Percentiles rank a stretch among this genome's conserved stretches.
Conservation (phyloP, 176 grass and related monocot genomes). For the Aechmea fasciata region DNA sequence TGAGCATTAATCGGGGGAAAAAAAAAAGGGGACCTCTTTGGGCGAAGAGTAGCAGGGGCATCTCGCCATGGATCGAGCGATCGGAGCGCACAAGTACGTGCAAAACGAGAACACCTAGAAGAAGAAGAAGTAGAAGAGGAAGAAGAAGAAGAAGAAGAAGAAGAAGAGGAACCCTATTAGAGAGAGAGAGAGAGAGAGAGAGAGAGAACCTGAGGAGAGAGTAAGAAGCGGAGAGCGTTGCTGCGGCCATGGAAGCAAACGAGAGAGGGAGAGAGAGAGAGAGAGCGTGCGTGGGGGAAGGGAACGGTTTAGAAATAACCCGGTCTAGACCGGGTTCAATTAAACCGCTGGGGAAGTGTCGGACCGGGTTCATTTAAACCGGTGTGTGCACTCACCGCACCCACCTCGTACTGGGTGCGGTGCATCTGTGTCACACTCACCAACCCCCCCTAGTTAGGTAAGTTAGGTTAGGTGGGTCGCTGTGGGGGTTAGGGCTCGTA, state of each 20-base stretch:
- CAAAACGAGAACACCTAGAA: constrained; percentile 18
- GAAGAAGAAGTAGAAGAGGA: neutral
- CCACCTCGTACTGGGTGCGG: neutral
- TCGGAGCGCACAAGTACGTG: constrained; percentile 13
- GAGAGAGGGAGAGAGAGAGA: too few relatives aligned
- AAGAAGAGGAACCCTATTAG: neutral
- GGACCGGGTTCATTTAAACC: too few relatives aligned
- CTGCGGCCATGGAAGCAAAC: neutral
- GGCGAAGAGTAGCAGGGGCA: neutral
- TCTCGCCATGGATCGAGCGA: neutral
- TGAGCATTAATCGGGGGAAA: neutral
- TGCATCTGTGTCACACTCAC: neutral
- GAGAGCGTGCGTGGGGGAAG: too few relatives aligned
- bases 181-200: constrained; percentile 6
- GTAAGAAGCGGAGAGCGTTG: constrained; percentile 9
- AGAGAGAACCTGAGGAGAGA: constrained; percentile 5
- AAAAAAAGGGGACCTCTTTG: constrained; percentile 13
- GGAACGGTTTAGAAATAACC: too few relatives aligned
- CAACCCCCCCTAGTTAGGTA: neutral
- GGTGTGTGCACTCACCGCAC: too few relatives aligned
- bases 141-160: neutral
- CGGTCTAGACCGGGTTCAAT: too few relatives aligned
- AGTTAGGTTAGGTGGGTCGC: too few relatives aligned
- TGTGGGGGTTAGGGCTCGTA: neutral
- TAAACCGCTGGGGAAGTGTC: too few relatives aligned